Percentiles rank a stretch among this genome's conserved stretches.
Conservation (phyloP, 2,329 filamentous ascomycete species). For the Eutypa lata region DNA sequence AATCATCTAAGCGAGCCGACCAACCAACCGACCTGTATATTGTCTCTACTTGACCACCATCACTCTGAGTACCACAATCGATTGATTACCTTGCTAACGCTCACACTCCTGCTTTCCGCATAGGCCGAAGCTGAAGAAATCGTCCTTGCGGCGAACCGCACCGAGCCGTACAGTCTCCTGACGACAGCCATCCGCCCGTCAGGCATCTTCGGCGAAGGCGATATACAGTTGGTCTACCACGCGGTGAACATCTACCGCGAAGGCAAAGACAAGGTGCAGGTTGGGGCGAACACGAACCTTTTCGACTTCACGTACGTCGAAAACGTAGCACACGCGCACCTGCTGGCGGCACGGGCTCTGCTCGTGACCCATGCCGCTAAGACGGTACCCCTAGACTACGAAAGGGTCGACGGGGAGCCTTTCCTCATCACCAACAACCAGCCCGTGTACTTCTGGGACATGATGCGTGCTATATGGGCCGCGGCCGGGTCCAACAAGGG, state of each 20-base stretch:
- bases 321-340: constrained; percentile 71
- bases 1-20: not conserved
- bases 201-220: constrained; percentile 88
- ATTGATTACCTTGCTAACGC: not conserved
- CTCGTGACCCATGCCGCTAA: constrained; percentile 55
- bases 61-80: too few species aligned
- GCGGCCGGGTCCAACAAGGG: constrained; percentile 52
- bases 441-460: constrained; percentile 90
- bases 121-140: constrained; percentile 76
- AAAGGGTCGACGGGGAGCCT: constrained; percentile 77
- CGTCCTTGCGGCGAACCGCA: constrained; percentile 72
- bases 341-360: constrained; percentile 74
- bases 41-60: too few species aligned
- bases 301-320: constrained; percentile 65
- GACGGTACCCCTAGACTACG: constrained; percentile 65
- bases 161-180: constrained; percentile 55
- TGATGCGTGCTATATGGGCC: constrained; percentile 74
- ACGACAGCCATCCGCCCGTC: constrained; percentile 83
- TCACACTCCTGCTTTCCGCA: not conserved
- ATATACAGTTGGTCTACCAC: constrained; percentile 71
- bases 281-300: constrained; percentile 66
- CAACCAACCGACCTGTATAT: too few species aligned
- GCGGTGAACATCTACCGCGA: constrained; percentile 69
- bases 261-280: constrained; percentile 71
- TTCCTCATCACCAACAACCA: constrained; percentile 90